A percentile compares a stretch with the other conserved stretches of the same genome.
Evolutionary conservation across 2,329 filamentous ascomycete species (phyloP).

Genomic region (Epichloe sp.): DNA sequence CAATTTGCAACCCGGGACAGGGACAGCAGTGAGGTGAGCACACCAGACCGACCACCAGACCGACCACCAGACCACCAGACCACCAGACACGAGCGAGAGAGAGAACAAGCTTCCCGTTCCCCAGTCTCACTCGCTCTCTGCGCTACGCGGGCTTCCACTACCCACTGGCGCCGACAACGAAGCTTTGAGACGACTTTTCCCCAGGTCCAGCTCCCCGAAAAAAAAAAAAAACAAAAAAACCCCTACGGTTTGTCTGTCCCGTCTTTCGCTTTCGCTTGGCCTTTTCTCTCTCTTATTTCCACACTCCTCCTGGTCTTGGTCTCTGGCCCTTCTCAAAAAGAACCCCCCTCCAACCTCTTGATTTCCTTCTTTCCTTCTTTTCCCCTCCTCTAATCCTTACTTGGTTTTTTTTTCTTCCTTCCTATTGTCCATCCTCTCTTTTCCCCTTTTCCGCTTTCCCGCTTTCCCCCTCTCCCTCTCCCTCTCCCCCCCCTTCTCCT

Average conservation of each 20-base stretch:
- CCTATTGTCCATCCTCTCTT: background rate
- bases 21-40: too few species aligned
- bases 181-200: too few species aligned
- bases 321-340: slow-evolving; percentile 4
- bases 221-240: too few species aligned
- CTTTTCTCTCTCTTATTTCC: slow-evolving; percentile 12
- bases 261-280: slow-evolving; percentile 3
- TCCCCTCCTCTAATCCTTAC: slow-evolving; percentile 13
- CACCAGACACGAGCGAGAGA: too few species aligned
- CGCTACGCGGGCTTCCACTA: too few species aligned
- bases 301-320: slow-evolving; percentile 13
- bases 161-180: too few species aligned
- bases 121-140: too few species aligned
- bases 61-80: too few species aligned
- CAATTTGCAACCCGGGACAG: too few species aligned
- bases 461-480: background rate
- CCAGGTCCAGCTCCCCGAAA: too few species aligned
- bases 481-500: background rate
- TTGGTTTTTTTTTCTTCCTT: slow-evolving; percentile 14
- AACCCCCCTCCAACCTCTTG: slow-evolving; percentile 6
- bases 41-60: too few species aligned
- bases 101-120: too few species aligned
- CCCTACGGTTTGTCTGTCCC: background rate
- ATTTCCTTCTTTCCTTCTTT: slow-evolving; percentile 11
- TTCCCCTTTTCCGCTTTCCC: background rate